Percentiles rank a stretch among this genome's conserved stretches.
These are phyloP conservation scores for Drechslerella dactyloides DNA, from an alignment of 2,329 filamentous ascomycete species.

Conservation along the genomic window DNA sequence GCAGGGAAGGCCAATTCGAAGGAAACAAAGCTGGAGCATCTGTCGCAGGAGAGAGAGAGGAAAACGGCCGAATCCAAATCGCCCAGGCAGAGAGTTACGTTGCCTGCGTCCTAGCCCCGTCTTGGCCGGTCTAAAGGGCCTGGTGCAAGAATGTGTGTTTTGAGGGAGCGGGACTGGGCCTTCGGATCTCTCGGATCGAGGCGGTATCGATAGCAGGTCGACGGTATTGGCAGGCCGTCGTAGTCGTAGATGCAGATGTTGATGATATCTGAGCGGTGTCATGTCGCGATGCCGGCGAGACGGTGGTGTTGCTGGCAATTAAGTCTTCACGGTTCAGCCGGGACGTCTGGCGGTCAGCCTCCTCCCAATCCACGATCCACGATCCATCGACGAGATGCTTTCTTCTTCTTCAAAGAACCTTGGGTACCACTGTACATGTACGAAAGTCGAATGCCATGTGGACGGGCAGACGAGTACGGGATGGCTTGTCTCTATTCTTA, in stretches of 20 bases:
- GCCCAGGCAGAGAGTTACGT: slow-evolving; percentile 24
- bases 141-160: background rate
- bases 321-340: too few relatives aligned
- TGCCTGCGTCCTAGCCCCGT: slow-evolving; percentile 10
- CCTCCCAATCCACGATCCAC: too few relatives aligned
- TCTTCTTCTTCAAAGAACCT: too few relatives aligned
- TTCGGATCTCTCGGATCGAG: background rate
- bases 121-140: slow-evolving; percentile 9
- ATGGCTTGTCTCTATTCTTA: too few relatives aligned
- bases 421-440: background rate
- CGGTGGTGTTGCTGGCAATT: too few relatives aligned
- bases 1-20: background rate
- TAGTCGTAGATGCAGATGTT: background rate
- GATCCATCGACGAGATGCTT: too few relatives aligned
- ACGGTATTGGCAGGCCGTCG: background rate
- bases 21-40: background rate
- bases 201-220: background rate
- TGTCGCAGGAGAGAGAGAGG: background rate
- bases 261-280: background rate
- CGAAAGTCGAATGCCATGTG: background rate
- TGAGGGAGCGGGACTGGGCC: too few relatives aligned
- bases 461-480: too few relatives aligned
- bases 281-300: background rate
- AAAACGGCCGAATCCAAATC: slow-evolving; percentile 24
- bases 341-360: background rate